Conservation (phyloP, 257 asterid species). For the Fraxinus excelsior region DNA sequence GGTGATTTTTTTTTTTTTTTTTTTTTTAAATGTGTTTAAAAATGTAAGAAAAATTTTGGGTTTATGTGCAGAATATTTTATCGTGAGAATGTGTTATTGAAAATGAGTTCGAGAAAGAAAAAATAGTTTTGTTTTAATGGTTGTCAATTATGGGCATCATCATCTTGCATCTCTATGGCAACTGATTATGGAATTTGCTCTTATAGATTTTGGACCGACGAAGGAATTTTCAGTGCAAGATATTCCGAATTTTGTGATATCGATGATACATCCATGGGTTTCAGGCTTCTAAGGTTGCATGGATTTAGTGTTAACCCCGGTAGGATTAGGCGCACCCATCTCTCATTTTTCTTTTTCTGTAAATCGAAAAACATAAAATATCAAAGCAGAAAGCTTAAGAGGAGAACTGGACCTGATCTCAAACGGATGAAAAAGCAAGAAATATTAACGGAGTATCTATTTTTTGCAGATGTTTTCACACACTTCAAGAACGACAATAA, state of each 20-base stretch:
- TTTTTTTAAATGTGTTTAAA: too few species aligned
- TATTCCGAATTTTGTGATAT: conserved; percentile 40
- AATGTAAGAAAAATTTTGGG: too few species aligned
- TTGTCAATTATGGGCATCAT: too few species aligned
- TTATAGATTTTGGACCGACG: conserved; percentile 44
- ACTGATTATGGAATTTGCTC: background rate
- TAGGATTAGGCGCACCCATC: background rate
- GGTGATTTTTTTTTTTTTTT: too few species aligned
- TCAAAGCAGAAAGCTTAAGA: too few species aligned
- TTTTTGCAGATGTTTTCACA: conserved; percentile 40
- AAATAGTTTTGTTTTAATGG: too few species aligned
- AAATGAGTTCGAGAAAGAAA: too few species aligned
- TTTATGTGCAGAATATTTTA: too few species aligned
- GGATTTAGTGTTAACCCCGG: conserved; percentile 47
- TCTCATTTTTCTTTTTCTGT: too few species aligned
- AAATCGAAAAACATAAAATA: background rate
- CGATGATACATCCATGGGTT: conserved; percentile 56
- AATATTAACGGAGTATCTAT: background rate
- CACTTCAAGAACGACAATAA: conserved; percentile 42
- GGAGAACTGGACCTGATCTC: background rate
- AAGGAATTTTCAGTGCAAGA: conserved; percentile 50
- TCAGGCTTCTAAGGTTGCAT: conserved; percentile 50
- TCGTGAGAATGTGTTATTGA: too few species aligned
- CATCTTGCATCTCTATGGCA: background rate
- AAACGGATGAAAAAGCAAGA: background rate